Evolutionary conservation across 2,329 filamentous ascomycete species (phyloP).

Genomic region (Colletotrichum tamarilloi): DNA sequence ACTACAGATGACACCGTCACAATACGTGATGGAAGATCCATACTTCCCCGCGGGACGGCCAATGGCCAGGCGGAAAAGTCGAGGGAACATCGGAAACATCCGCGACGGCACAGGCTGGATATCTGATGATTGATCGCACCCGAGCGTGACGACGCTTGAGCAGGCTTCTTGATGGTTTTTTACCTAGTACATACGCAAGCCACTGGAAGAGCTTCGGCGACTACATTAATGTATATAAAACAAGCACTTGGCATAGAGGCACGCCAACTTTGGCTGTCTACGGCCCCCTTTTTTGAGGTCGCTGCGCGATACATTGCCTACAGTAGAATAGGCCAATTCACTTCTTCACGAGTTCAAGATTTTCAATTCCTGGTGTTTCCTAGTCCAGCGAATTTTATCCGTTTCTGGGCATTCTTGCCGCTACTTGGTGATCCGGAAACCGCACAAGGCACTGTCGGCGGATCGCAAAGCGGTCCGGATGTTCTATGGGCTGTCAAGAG

Average conservation of each 20-base stretch:
- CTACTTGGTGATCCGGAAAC: neutral
- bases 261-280: slow-evolving; percentile 2
- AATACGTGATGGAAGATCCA: slow-evolving; percentile 25
- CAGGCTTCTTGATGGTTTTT: neutral
- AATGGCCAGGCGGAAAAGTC: slow-evolving; percentile 21
- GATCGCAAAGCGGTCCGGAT: neutral
- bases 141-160: neutral
- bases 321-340: slow-evolving; percentile 12
- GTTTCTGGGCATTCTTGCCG: neutral
- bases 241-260: slow-evolving; percentile 5
- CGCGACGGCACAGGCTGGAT: slow-evolving; percentile 26
- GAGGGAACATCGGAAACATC: neutral
- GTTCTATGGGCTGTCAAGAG: neutral
- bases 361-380: neutral
- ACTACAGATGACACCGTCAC: neutral
- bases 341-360: slow-evolving; percentile 6
- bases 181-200: slow-evolving; percentile 7
- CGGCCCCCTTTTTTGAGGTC: neutral
- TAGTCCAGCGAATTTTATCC: neutral
- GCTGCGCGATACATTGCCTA: slow-evolving; percentile 6
- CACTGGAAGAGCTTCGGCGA: neutral
- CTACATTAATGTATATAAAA: slow-evolving; percentile 26
- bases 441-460: neutral
- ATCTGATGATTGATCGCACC: slow-evolving; percentile 6
- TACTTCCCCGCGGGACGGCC: slow-evolving; percentile 28